Conservation (phyloP, 2,329 filamentous ascomycete species). For the Fusarium sp. region DNA sequence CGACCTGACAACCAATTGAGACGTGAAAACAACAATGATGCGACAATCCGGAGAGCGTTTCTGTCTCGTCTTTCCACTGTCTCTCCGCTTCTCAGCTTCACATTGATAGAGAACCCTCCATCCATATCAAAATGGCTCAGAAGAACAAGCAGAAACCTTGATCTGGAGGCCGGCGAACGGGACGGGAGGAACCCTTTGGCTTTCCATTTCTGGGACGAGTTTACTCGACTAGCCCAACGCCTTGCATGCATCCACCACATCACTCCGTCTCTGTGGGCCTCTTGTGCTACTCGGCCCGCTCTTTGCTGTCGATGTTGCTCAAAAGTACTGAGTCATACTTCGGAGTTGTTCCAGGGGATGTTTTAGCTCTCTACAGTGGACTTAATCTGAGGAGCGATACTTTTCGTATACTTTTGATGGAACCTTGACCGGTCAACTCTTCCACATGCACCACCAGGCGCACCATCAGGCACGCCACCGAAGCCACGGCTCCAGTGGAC, state of each 20-base stretch:
- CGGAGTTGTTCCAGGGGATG: slow-evolving; percentile 3
- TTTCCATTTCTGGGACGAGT: slow-evolving; percentile 40
- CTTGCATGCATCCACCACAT: slow-evolving; percentile 46
- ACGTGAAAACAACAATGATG: slow-evolving; percentile 18
- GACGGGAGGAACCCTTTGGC: slow-evolving; percentile 47
- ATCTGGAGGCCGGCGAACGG: slow-evolving; percentile 40
- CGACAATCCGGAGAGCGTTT: slow-evolving; percentile 14
- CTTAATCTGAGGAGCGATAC: slow-evolving; percentile 14
- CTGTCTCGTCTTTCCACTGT: slow-evolving; percentile 8
- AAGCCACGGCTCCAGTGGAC: slow-evolving; percentile 44
- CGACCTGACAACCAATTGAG: slow-evolving; percentile 41
- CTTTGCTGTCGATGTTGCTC: slow-evolving; percentile 10
- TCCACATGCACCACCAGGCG: slow-evolving; percentile 33
- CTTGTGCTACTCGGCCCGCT: slow-evolving; percentile 30
- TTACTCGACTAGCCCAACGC: slow-evolving; percentile 45
- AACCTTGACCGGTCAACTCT: slow-evolving; percentile 32
- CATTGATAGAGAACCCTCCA: neutral
- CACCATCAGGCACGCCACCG: slow-evolving; percentile 45
- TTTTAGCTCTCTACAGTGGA: slow-evolving; percentile 12
- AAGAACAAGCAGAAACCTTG: slow-evolving; percentile 14
- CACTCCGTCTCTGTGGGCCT: slow-evolving; percentile 40
- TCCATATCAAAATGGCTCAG: slow-evolving; percentile 17
- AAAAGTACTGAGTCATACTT: slow-evolving; percentile 20
- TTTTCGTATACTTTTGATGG: slow-evolving; percentile 12
- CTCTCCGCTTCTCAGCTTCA: slow-evolving; percentile 1